Percentiles rank a stretch among this genome's conserved stretches.
phyloP scores from a whole-genome alignment of 495 filamentous ascomycete species.

The Thermochaetoides thermophila region DNA sequence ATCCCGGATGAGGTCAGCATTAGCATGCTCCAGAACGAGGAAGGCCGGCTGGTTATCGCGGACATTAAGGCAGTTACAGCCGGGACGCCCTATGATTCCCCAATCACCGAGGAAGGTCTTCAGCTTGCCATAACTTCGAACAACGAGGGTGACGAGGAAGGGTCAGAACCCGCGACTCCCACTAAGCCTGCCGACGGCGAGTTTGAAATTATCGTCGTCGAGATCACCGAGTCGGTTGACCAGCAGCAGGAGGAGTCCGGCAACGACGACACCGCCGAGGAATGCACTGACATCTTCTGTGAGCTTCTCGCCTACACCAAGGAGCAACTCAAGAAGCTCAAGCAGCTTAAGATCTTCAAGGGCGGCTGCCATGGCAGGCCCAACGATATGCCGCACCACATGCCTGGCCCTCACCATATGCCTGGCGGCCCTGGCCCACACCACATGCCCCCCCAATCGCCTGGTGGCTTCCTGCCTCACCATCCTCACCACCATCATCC shows the following conservation, averaged over 20 bases:
- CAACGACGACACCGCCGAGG: constrained; percentile 22
- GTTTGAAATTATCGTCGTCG: constrained; percentile 27
- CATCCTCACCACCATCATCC: background rate
- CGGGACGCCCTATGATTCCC: too few species aligned
- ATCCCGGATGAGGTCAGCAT: too few species aligned
- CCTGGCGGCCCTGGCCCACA: constrained; percentile 4
- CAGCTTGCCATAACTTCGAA: too few species aligned
- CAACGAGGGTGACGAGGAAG: too few species aligned
- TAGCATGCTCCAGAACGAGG: too few species aligned
- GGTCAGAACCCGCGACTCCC: too few species aligned
- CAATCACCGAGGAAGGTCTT: too few species aligned
- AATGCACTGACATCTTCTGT: constrained; percentile 33
- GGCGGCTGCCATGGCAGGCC: constrained; percentile 13
- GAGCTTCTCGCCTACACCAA: constrained; percentile 28
- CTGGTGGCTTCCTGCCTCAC: too few species aligned
- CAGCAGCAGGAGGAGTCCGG: constrained; percentile 31
- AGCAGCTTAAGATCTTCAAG: too few species aligned
- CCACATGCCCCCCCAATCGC: too few species aligned
- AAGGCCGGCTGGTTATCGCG: too few species aligned
- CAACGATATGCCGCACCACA: constrained; percentile 2
- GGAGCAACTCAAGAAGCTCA: constrained; percentile 23
- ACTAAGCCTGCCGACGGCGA: constrained; percentile 17
- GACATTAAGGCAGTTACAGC: too few species aligned
- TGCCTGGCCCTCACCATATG: background rate
- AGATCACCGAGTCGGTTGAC: constrained; percentile 37